Evolutionary conservation across 192 early-diverging fungal species (phyloP), one percentile per base, ranked within the genome.

Genomic region (Backusella sp.): DNA sequence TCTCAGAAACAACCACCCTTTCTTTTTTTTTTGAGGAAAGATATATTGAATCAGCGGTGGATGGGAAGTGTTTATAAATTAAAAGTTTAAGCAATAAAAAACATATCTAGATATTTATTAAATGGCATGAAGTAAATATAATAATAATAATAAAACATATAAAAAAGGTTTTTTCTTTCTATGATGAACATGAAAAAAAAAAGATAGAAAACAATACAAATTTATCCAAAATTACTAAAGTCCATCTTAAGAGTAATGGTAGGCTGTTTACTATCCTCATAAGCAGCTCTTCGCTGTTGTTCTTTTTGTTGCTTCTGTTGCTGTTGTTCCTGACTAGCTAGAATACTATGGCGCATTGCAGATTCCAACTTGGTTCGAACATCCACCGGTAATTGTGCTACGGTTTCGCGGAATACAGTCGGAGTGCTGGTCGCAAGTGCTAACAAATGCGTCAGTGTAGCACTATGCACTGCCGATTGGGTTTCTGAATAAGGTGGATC

Each of bases 331-430:
- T 88, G 86, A 6, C 80, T 76, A 35, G 79, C 46, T 44, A 83
- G 35, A 14, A 90, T 84, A 39, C 78, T 84, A 59, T 83, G 80
- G 42, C 88, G 78, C 5, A 90, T 81, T 28, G 83, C 75, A 28
- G 80, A 76, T 76, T 90, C 88, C 8, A 90, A 73, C 75, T 88
- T 82, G 1, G 79, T 77, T 26, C 87, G 76, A n/a, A 79, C 72
- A 30, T 83, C 77, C 1, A 72, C 62, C 6, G 85, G 73, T 41
- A 88, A 66, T 15, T 66, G 30, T 7, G 66, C 41, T 6, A 90
- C 35, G 1, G 79, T 81, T 15, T 83, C 73, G 6, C 83, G 85
- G 80, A 90, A 90, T 14, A 78, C 75, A 26, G 21, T 17, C 11
- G 86, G 82, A 35, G 76, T 79, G 42, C 41, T 68, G 6, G 85